Evolutionary conservation across 805 yeast species (phyloP).

Genomic region (Metahyphopichia silvanorum): DNA sequence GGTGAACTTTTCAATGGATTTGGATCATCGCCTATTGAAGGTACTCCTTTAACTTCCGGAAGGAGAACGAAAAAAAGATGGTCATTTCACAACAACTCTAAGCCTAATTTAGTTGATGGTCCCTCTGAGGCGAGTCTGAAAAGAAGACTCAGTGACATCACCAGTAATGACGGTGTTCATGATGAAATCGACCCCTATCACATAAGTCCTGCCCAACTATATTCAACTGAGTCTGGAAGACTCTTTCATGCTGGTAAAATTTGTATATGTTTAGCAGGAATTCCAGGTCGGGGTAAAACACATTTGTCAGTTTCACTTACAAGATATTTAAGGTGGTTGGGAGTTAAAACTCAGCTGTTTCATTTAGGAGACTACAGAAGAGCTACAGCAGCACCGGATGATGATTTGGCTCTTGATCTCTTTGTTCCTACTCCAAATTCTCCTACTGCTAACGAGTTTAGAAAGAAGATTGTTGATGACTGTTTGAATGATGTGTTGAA

Average conservation of each 20-base stretch:
- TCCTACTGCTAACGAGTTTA: constrained; percentile 44
- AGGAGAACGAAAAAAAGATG: constrained; percentile 39
- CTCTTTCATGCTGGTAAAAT: constrained; percentile 95
- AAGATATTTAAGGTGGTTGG: constrained; percentile 92
- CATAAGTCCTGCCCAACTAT: constrained; percentile 87
- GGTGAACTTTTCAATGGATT: constrained; percentile 34
- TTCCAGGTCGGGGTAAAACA: constrained; percentile 96
- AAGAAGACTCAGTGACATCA: constrained; percentile 38
- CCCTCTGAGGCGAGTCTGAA: constrained; percentile 22
- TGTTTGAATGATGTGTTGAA: constrained; percentile 67
- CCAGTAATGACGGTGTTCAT: constrained; percentile 60
- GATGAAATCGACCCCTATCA: constrained; percentile 55
- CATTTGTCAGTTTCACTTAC: constrained; percentile 88
- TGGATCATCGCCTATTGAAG: constrained; percentile 30
- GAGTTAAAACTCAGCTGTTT: constrained; percentile 87
- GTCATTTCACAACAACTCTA: constrained; percentile 38
- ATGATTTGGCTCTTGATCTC: constrained; percentile 62
- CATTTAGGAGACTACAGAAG: constrained; percentile 92
- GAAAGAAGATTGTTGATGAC: constrained; percentile 56
- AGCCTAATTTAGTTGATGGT: constrained; percentile 35
- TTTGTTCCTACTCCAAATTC: constrained; percentile 52
- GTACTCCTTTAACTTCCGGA: constrained; percentile 23
- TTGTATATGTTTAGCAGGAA: constrained; percentile 82
- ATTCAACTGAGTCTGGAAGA: constrained; percentile 88
- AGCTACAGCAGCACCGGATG: constrained; percentile 36